These are phyloP conservation scores for Panicum virgatum DNA, from an alignment of 202 grass and related monocot species.

Conservation along the genomic window DNA sequence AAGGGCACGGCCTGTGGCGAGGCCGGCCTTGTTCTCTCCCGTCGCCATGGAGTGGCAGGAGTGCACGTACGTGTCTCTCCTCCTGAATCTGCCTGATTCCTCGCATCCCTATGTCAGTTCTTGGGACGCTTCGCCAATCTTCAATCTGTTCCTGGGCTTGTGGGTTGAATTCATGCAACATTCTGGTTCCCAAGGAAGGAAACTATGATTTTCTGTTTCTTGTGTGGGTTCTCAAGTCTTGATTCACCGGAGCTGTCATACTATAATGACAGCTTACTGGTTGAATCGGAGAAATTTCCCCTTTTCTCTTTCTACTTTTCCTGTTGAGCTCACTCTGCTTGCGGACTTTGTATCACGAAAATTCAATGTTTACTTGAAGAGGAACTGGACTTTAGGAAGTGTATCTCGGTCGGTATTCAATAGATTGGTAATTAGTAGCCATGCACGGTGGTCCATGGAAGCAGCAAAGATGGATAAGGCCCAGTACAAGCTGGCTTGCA, in stretches of 20 bases:
- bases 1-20: background rate
- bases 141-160: background rate
- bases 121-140: background rate
- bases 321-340: background rate
- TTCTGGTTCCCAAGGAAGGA: background rate
- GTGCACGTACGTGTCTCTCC: constrained; percentile 33
- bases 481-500: background rate
- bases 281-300: background rate
- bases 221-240: background rate
- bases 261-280: background rate
- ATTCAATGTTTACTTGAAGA: background rate
- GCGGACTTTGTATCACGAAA: background rate
- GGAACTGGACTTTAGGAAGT: background rate
- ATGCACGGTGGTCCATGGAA: background rate
- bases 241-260: background rate
- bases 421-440: background rate
- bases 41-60: constrained; percentile 56
- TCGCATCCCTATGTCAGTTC: background rate
- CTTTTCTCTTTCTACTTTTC: background rate
- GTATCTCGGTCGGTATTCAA: too few relatives aligned
- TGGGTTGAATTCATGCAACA: background rate
- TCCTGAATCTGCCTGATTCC: background rate
- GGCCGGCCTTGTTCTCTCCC: constrained; percentile 45
- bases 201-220: background rate
- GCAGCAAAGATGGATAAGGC: background rate